Conservation (phyloP, 2,329 filamentous ascomycete genomes). For the Calonectria ilicicola region DNA sequence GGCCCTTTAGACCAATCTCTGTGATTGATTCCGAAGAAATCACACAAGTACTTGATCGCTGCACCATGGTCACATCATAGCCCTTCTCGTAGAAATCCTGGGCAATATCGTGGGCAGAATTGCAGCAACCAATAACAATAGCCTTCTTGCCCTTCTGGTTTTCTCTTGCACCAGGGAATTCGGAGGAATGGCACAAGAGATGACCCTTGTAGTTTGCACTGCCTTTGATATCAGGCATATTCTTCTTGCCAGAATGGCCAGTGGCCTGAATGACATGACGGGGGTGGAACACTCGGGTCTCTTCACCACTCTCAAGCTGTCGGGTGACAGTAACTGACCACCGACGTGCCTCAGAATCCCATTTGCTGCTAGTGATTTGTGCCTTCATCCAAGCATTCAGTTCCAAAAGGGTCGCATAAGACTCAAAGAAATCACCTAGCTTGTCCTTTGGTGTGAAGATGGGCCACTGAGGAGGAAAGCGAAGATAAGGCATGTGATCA, state of each 20-base stretch:
- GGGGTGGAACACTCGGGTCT: slow-evolving; percentile 8
- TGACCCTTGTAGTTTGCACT: slow-evolving; percentile 17
- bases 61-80: slow-evolving; percentile 76
- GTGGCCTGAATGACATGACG: slow-evolving; percentile 22
- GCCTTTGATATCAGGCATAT: slow-evolving; percentile 13
- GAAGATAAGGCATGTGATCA: slow-evolving; percentile 72
- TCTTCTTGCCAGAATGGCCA: slow-evolving; percentile 22
- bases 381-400: slow-evolving; percentile 75
- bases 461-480: slow-evolving; percentile 75
- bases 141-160: slow-evolving; percentile 65
- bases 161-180: slow-evolving; percentile 17
- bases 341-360: slow-evolving; percentile 14
- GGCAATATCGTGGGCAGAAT: slow-evolving; percentile 76
- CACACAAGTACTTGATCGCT: slow-evolving; percentile 75
- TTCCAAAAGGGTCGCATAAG: slow-evolving; percentile 73
- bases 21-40: slow-evolving; percentile 66
- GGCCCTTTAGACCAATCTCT: slow-evolving; percentile 51
- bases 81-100: slow-evolving; percentile 77
- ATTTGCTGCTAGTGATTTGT: slow-evolving; percentile 43
- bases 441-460: slow-evolving; percentile 80
- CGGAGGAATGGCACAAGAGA: slow-evolving; percentile 15
- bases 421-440: slow-evolving; percentile 75
- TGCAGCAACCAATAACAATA: slow-evolving; percentile 75
- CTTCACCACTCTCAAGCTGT: slow-evolving; percentile 9
- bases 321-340: slow-evolving; percentile 16